Base-by-base conservation (phyloP, 2,329 filamentous ascomycete species). In the Calonectria hongkongensis region DNA sequence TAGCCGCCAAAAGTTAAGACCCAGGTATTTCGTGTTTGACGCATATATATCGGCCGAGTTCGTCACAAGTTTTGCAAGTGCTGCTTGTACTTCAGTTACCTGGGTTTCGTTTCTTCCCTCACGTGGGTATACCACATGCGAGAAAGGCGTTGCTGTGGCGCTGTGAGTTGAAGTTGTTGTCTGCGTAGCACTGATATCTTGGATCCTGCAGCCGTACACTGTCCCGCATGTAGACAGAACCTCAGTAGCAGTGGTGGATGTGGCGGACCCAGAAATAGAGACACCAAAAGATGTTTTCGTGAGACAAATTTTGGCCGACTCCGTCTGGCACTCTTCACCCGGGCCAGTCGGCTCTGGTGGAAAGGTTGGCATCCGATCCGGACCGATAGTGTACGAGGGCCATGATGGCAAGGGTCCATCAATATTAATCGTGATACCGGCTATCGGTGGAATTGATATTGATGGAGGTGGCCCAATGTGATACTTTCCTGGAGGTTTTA, bases 311-410 rank as follows among this genome's bases (percentile, higher is more conserved):
- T 66, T 25, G 6, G 63, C 63, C 12, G 63, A n/a, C 13, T 66
- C 33, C 4, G 63, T 66, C 33, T 66, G 30, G 9, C 63, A 66
- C 15, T 15, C 33, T n/a, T 50, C 63, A 3, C 43, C 47, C 4
- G 63, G 60, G 9, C 30, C 30, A 33, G 30, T 33, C n/a, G 60
- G 47, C 25, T 66, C 48, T 4, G 63, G 48, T 8, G 63, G 48
- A 36, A 66, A 66, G 12, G 63, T 54, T 16, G 63, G 63, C 21
- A 54, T 30, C 6, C 48, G 33, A 43, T 66, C 63, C 9, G 63
- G 48, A 6, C 63, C 63, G n/a, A 66, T 66, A 15, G 63, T 66
- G 21, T 43, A 66, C 16, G n/a, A 16, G 9, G 63, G 63, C 63
- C 63, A 66, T 3, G 7, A 12, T 3, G 48, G 25, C 9, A 54